Evolutionary conservation across 176 grass and related monocot genomes (phyloP).

Genomic region (Oropetium thomaeum): DNA sequence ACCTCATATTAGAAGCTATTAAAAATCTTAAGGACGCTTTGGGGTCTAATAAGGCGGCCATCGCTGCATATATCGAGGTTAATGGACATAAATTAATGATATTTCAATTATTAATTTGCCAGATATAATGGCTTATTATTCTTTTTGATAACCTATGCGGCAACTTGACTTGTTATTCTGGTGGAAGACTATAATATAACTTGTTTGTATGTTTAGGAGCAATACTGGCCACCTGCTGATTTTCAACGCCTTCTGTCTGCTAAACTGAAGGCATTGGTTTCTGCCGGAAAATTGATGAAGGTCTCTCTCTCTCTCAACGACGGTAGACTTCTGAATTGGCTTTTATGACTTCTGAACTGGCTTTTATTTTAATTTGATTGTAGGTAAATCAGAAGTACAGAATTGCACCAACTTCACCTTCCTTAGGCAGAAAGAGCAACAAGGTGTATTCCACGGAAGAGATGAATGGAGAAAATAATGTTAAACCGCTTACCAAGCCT

Average conservation of each 20-base stretch:
- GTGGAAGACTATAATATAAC: constrained; percentile 16
- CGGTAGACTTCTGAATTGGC: not conserved
- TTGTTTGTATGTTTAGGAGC: constrained; percentile 53
- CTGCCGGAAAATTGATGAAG: constrained; percentile 72
- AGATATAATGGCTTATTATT: not conserved
- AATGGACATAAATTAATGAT: not conserved
- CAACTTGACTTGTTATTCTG: not conserved
- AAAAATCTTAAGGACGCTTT: constrained; percentile 55
- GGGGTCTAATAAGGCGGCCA: constrained; percentile 68
- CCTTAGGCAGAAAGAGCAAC: constrained; percentile 39
- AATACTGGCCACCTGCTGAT: constrained; percentile 64
- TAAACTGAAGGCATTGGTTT: constrained; percentile 67
- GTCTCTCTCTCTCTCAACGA: constrained; percentile 32
- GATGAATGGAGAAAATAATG: constrained; percentile 31
- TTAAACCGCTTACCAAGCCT: constrained; percentile 47
- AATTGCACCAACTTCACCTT: constrained; percentile 53
- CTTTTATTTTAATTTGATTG: constrained; percentile 26
- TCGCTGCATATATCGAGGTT: constrained; percentile 85
- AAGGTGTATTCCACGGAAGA: constrained; percentile 35
- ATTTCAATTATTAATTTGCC: not conserved
- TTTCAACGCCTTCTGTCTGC: constrained; percentile 66
- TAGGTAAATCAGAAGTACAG: constrained; percentile 81
- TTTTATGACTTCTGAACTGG: constrained; percentile 6
- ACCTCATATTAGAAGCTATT: constrained; percentile 87
- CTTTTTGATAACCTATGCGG: not conserved